These are phyloP conservation scores for Theobroma grandiflorum DNA, from an alignment of 441 rosid species.

Conservation along the genomic window DNA sequence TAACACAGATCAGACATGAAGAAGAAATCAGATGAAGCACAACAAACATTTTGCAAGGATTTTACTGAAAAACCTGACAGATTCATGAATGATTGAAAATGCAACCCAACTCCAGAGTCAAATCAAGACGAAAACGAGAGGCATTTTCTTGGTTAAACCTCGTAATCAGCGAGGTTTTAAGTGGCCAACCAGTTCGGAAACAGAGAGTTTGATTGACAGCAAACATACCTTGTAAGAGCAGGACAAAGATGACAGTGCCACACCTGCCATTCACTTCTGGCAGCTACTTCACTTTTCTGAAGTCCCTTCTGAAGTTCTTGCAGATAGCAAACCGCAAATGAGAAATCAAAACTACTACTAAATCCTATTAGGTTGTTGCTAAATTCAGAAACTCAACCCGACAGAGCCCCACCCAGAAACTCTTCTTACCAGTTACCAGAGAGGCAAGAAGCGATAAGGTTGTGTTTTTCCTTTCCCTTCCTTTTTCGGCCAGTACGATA, in stretches of 20 bases:
- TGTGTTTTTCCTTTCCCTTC: not conserved
- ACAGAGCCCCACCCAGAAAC: not conserved
- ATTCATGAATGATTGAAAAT: not conserved
- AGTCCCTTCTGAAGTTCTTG: not conserved
- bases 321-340: not conserved
- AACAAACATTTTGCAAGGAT: not conserved
- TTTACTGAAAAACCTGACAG: not conserved
- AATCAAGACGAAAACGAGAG: not conserved
- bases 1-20: not conserved
- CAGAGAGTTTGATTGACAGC: not conserved
- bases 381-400: not conserved
- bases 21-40: not conserved
- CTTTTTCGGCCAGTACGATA: not conserved
- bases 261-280: conserved; percentile 32
- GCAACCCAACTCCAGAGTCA: not conserved
- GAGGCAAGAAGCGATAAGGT: conserved; percentile 24
- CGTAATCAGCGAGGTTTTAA: not conserved
- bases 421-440: not conserved
- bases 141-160: not conserved
- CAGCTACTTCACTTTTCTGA: not conserved
- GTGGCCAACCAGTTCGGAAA: not conserved
- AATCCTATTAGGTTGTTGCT: not conserved
- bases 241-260: conserved; percentile 31
- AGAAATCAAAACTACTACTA: not conserved
- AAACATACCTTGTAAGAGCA: conserved; percentile 26